Base-by-base conservation (phyloP, 305 asterid species). In the Fraxinus greggii region DNA sequence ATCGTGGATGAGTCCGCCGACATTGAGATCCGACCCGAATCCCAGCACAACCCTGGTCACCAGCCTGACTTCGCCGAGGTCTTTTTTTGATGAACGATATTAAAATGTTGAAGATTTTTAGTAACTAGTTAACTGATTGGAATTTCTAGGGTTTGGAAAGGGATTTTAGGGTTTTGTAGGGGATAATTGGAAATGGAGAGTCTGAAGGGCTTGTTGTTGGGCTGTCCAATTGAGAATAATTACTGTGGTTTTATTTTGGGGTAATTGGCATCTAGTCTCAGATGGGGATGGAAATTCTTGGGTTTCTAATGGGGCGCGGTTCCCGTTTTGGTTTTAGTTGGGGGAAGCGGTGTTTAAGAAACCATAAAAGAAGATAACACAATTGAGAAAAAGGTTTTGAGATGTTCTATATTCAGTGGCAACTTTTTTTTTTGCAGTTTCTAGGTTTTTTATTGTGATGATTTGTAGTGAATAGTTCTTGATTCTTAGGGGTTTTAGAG, bases 21-120 rank as follows among this genome's bases (percentile, higher is more conserved):
- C 72, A 96, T 96, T 69, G 98, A 96, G 93, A 94, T 96, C 90
- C 95, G 98, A 17, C 99, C 99, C 54, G 99, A 93, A 83, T 93
- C 95, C 4, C 99, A 95, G 91, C 98, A 95, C 82, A 92, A 93
- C 75, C 98, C 99, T 0, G 98, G 94, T 15, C 97, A 91, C 80
- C 97, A 90, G 67, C 87, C 99, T 1, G 99, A 95, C 85, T 95
- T 91, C 69, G 97, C 89, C 5, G 99, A 95, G 99, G 99, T 94
- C 85, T 17, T 31, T 69, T 17, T 31, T 69, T 56, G 56, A 72
- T 63, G 23, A 28, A 54, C 75, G 31, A 56, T 6, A 17, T 32
- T 21, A 7, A 19, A 12, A 42, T 45, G 24, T 54, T 31, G n/a
- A 29, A 70, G 75, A 40, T n/a, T 63, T 8, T 67, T 0, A 35